Conservation (phyloP, 2,329 filamentous ascomycete species). For the Xylariaceae sp. region DNA sequence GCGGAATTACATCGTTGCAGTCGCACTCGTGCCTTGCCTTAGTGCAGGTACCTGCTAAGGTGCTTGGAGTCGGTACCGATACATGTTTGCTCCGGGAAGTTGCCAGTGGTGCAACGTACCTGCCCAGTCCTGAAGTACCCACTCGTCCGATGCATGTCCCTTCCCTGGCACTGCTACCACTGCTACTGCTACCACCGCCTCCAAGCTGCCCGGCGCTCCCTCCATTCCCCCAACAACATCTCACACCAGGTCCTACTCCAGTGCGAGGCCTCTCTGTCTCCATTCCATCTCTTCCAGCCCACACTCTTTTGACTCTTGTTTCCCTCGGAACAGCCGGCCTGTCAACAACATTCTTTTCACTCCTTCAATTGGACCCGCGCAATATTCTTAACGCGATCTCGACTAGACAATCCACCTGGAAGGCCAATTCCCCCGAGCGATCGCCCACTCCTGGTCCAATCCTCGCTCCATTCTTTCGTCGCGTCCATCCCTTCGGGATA, state of each 20-base stretch:
- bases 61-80: background rate
- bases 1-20: background rate
- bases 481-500: background rate
- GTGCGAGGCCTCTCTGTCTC: background rate
- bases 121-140: no score
- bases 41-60: background rate
- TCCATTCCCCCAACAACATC: background rate
- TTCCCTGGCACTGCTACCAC: no score
- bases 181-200: no score
- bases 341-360: background rate
- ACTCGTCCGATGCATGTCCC: no score
- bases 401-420: slow-evolving; percentile 2
- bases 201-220: background rate
- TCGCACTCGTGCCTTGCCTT: background rate
- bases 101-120: no score
- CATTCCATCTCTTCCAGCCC: background rate
- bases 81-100: background rate
- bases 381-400: background rate
- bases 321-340: background rate
- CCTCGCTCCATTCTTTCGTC: background rate
- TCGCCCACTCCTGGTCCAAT: background rate
- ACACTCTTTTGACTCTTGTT: background rate
- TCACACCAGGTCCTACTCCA: background rate
- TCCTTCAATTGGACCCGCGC: background rate
- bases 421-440: slow-evolving; percentile 1